A percentile compares a stretch with the other conserved stretches of the same genome.
These are phyloP conservation scores for Ogataea naganishii DNA, from an alignment of 805 yeast genomes.

Conservation along the genomic window DNA sequence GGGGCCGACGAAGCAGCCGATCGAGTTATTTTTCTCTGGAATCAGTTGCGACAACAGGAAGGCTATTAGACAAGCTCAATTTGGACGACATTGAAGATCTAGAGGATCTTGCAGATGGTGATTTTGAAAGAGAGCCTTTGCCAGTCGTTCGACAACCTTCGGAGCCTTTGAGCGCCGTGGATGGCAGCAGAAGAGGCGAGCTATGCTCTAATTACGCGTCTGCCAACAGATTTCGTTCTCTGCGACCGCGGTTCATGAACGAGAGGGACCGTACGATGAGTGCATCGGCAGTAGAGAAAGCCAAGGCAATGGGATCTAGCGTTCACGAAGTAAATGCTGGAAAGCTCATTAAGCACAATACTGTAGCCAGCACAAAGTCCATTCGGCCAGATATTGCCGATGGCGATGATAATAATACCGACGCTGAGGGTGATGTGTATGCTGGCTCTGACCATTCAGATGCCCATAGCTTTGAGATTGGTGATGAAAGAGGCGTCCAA, in stretches of 20 bases:
- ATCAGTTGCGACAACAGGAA: slow-evolving; percentile 20
- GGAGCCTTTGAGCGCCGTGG: neutral
- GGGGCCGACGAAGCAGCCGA: slow-evolving; percentile 4
- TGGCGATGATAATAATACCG: slow-evolving; percentile 4
- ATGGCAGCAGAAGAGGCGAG: slow-evolving; percentile 1
- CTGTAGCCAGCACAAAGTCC: too few relatives aligned
- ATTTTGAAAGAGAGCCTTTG: slow-evolving; percentile 4
- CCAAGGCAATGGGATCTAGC: slow-evolving; percentile 15
- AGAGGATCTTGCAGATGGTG: slow-evolving; percentile 3
- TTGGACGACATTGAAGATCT: slow-evolving; percentile 19
- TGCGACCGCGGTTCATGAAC: slow-evolving; percentile 16
- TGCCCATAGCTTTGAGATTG: slow-evolving; percentile 5
- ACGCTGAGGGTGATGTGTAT: slow-evolving; percentile 1
- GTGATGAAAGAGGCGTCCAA: slow-evolving; percentile 5
- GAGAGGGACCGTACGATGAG: slow-evolving; percentile 7
- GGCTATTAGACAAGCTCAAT: slow-evolving; percentile 23
- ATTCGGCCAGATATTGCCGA: slow-evolving; percentile 6
- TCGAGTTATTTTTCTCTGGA: slow-evolving; percentile 17
- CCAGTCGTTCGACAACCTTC: slow-evolving; percentile 8
- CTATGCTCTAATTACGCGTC: slow-evolving; percentile 12
- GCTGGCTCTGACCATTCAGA: slow-evolving; percentile 4
- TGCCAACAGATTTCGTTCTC: slow-evolving; percentile 21
- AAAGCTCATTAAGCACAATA: too few relatives aligned
- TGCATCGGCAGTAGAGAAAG: slow-evolving; percentile 12
- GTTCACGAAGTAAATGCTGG: slow-evolving; percentile 12